A percentile compares a stretch with the other conserved stretches of the same genome.
These are phyloP conservation scores for Tolypocladium paradoxum DNA, from an alignment of 2,329 filamentous ascomycete species.

Conservation along the genomic window DNA sequence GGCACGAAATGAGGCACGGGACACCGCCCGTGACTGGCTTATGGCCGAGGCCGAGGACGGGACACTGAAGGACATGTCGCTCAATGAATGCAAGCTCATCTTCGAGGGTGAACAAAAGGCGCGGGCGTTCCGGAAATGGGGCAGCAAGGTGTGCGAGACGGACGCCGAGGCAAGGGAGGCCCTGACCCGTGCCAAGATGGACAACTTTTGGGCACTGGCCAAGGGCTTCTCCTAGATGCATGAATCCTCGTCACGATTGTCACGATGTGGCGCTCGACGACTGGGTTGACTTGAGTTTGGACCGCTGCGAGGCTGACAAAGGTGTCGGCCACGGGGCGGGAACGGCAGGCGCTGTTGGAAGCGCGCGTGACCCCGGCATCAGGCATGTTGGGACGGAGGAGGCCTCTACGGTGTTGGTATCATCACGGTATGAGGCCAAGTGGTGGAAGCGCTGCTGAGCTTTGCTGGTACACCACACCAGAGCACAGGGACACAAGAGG, in stretches of 20 bases:
- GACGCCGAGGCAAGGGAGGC: conserved; percentile 80
- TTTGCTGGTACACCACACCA: background rate
- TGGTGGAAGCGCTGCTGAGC: background rate
- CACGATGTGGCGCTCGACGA: background rate
- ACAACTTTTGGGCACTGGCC: conserved; percentile 88
- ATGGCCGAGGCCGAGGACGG: conserved; percentile 69
- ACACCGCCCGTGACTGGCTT: conserved; percentile 62
- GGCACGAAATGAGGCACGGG: conserved; percentile 48
- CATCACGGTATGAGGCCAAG: background rate
- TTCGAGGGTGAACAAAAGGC: conserved; percentile 86
- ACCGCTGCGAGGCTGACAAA: background rate
- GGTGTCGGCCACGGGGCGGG: background rate
- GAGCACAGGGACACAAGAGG: background rate
- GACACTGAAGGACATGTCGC: conserved; percentile 66
- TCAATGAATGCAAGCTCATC: conserved; percentile 72
- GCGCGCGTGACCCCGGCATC: background rate
- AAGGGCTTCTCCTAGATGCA: conserved; percentile 39
- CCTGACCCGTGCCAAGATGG: conserved; percentile 73
- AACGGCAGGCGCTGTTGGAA: background rate
- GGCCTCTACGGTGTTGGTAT: background rate
- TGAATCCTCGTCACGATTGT: too few species aligned
- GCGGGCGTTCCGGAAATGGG: conserved; percentile 77
- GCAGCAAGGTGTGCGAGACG: conserved; percentile 82
- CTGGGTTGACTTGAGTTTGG: background rate
- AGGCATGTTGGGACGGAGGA: background rate